phyloP scores from a whole-genome alignment of 352 stramenopile species.

The Aphanomyces stellatus region DNA sequence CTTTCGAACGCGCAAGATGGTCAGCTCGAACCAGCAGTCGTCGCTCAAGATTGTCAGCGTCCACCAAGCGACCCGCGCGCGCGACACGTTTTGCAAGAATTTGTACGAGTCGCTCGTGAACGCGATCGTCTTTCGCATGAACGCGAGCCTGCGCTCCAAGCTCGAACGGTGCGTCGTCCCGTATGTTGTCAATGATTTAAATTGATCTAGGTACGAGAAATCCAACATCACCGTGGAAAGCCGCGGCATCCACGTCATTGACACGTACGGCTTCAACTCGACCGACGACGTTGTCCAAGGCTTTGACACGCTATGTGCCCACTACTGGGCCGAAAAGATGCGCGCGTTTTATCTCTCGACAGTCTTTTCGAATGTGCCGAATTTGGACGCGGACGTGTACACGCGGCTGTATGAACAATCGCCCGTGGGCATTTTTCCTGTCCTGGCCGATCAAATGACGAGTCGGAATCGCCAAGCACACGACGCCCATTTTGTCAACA shows the following conservation, averaged over 20 bases:
- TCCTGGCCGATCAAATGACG: constrained; percentile 48
- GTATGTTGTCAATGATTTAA: not conserved
- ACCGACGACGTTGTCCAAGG: constrained; percentile 39
- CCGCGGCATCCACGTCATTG: constrained; percentile 70
- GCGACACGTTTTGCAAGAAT: constrained; percentile 70
- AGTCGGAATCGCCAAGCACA: constrained; percentile 50
- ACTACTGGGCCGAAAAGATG: constrained; percentile 83
- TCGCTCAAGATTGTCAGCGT: constrained; percentile 78
- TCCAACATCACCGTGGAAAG: constrained; percentile 75
- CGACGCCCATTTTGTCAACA: constrained; percentile 73
- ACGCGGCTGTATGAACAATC: constrained; percentile 62
- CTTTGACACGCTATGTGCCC: constrained; percentile 73
- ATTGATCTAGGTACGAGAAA: constrained; percentile 31
- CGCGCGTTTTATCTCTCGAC: constrained; percentile 57
- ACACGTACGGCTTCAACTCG: constrained; percentile 70
- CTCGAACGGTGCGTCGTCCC: constrained; percentile 50
- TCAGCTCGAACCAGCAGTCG: constrained; percentile 31
- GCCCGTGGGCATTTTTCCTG: constrained; percentile 61
- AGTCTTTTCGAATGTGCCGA: not conserved
- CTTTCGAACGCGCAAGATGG: constrained; percentile 54
- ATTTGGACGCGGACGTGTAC: constrained; percentile 34
- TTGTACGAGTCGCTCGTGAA: constrained; percentile 72
- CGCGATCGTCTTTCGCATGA: constrained; percentile 72
- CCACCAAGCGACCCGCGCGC: constrained; percentile 51
- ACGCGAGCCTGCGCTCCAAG: constrained; percentile 69